phyloP scores from a whole-genome alignment of 805 yeast species.

The Lachancea lanzarotensis region DNA sequence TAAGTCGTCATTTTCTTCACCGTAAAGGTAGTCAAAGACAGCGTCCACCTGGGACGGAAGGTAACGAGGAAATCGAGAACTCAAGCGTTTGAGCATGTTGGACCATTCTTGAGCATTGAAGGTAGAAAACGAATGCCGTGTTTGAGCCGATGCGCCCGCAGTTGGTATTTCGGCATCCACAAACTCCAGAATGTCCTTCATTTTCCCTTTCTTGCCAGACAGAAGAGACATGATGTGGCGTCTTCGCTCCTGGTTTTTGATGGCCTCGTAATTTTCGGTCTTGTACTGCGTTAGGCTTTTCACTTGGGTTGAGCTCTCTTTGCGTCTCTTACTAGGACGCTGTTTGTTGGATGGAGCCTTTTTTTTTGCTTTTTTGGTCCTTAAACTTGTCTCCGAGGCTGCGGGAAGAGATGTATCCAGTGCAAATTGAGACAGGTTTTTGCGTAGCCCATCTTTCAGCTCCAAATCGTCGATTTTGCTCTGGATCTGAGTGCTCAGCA shows the following conservation, averaged over 20 bases:
- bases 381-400: background rate
- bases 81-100: constrained; percentile 13
- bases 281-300: constrained; percentile 13
- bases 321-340: constrained; percentile 5
- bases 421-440: constrained; percentile 19
- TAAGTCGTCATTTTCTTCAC: constrained; percentile 10
- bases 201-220: constrained; percentile 30
- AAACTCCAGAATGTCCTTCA: constrained; percentile 17
- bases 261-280: constrained; percentile 8
- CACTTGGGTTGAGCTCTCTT: background rate
- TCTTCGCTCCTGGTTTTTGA: constrained; percentile 4
- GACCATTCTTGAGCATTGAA: constrained; percentile 30
- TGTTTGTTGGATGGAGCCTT: background rate
- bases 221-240: constrained; percentile 13
- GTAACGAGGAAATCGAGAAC: constrained; percentile 20
- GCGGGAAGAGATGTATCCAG: constrained; percentile 8
- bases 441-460: constrained; percentile 13
- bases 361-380: constrained; percentile 2
- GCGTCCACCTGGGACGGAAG: constrained; percentile 17
- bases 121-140: constrained; percentile 13
- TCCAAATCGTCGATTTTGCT: constrained; percentile 26
- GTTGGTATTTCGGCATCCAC: background rate
- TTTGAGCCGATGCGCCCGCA: background rate
- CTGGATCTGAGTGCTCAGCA: constrained; percentile 31
- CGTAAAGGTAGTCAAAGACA: constrained; percentile 24